Percentiles rank a stretch among this genome's conserved stretches.
phyloP scores from a whole-genome alignment of 441 rosid species.

The Eruca vesicaria region DNA sequence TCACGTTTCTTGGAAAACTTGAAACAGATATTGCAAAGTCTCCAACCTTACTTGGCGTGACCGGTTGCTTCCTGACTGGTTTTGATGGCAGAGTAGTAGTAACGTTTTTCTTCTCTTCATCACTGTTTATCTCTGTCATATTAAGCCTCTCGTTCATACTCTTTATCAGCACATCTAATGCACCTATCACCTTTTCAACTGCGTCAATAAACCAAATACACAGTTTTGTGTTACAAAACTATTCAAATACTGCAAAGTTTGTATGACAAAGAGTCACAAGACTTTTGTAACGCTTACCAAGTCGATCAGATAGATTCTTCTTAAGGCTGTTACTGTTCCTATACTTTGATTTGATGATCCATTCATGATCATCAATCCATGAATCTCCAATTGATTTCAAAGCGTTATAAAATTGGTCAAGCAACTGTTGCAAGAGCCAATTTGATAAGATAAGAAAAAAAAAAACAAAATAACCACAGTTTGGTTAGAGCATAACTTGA shows the following conservation, averaged over 20 bases:
- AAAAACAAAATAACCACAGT: background rate
- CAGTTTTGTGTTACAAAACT: background rate
- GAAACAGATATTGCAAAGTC: conserved; percentile 44
- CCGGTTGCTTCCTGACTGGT: conserved; percentile 47
- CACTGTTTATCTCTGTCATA: conserved; percentile 43
- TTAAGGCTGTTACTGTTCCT: conserved; percentile 32
- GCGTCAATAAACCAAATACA: background rate
- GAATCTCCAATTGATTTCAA: conserved; percentile 83
- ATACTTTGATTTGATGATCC: conserved; percentile 47
- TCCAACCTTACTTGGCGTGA: conserved; percentile 45
- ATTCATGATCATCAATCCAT: conserved; percentile 52
- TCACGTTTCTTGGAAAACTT: conserved; percentile 45
- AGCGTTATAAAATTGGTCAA: conserved; percentile 51
- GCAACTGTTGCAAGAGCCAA: conserved; percentile 42
- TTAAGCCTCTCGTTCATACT: conserved; percentile 53
- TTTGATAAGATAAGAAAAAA: background rate
- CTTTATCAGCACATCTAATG: conserved; percentile 61
- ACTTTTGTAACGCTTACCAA: conserved; percentile 41
- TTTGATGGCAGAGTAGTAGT: conserved; percentile 31
- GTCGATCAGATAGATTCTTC: conserved; percentile 42
- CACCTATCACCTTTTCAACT: conserved; percentile 66
- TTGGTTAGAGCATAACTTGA: background rate
- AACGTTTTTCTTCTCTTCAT: conserved; percentile 36
- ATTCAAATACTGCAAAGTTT: background rate
- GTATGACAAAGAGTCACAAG: background rate